These are phyloP conservation scores for Lactifluus subvellereus DNA, from an alignment of 768 basidiomycete species.

Conservation along the genomic window DNA sequence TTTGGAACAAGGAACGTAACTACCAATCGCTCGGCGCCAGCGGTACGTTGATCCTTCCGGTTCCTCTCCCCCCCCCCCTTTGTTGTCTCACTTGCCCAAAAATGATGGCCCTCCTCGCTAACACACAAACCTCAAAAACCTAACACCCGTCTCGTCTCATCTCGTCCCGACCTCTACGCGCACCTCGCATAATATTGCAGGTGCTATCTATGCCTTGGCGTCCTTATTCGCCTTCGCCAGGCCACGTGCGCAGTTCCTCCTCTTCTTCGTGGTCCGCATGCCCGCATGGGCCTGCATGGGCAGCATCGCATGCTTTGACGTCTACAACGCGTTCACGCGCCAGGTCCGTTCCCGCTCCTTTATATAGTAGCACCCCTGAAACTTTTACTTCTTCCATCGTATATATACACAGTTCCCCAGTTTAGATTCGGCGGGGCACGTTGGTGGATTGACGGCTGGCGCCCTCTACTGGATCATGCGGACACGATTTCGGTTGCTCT, in stretches of 20 bases:
- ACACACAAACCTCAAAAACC: background rate
- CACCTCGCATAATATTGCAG: conserved; percentile 31
- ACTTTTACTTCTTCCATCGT: background rate
- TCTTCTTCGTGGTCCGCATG: conserved; percentile 74
- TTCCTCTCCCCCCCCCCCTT: conserved; percentile 3
- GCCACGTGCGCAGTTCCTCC: conserved; percentile 56
- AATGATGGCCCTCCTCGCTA: background rate
- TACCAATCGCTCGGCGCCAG: conserved; percentile 61
- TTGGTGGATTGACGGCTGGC: conserved; percentile 18
- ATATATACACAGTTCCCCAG: background rate
- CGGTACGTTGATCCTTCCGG: conserved; percentile 37
- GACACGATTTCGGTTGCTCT: conserved; percentile 5
- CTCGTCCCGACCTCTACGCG: too few species aligned
- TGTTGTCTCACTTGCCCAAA: background rate
- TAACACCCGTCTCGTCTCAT: too few species aligned
- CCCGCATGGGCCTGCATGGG: conserved; percentile 73
- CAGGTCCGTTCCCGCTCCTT: conserved; percentile 23
- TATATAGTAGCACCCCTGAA: background rate
- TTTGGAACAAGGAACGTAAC: conserved; percentile 39
- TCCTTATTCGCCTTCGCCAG: conserved; percentile 67
- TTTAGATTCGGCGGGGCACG: conserved; percentile 20
- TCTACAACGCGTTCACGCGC: conserved; percentile 36
- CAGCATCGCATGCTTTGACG: conserved; percentile 60
- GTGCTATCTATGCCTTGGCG: conserved; percentile 65
- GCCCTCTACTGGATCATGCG: conserved; percentile 19